Evolutionary conservation across 1,284 basidiomycete species (phyloP).

Genomic region (Ganoderma lucidum): DNA sequence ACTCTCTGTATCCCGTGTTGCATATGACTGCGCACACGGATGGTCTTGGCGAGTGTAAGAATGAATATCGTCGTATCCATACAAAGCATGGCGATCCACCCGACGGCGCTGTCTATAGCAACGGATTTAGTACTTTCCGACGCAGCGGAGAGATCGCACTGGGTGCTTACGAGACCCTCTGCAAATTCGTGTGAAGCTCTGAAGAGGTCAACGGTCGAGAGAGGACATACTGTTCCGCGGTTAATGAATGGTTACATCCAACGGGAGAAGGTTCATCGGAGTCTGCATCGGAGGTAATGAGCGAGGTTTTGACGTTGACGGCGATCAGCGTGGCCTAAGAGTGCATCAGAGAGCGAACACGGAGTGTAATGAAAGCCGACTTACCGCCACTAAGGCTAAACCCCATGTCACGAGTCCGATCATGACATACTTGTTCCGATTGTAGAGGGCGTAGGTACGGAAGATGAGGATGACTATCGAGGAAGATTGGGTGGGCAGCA

Average conservation of each 20-base stretch:
- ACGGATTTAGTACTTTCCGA: neutral
- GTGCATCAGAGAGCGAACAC: neutral
- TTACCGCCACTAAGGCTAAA: neutral
- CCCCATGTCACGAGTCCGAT: conserved; percentile 10
- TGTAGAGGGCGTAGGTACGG: conserved; percentile 32
- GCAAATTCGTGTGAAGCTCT: neutral
- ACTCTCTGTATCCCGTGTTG: conserved; percentile 22
- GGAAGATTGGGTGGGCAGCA: neutral
- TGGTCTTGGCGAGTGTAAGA: conserved; percentile 26
- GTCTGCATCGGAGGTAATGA: neutral
- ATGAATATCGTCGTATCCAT: conserved; percentile 27
- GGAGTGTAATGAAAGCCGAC: neutral
- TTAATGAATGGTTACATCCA: conserved; percentile 25
- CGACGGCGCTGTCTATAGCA: conserved; percentile 22
- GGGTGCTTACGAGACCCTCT: conserved; percentile 27
- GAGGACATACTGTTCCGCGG: conserved; percentile 24
- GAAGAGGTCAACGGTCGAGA: neutral
- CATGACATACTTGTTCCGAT: conserved; percentile 29
- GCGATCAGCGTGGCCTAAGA: neutral
- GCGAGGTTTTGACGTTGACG: neutral
- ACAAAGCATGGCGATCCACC: conserved; percentile 25
- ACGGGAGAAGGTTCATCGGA: neutral
- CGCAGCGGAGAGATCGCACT: neutral
- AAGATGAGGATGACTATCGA: conserved; percentile 20
- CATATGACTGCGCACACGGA: conserved; percentile 22